Evolutionary conservation across 2,329 filamentous ascomycete genomes (phyloP), one percentile per base, ranked within the genome.

Genomic region (Cercospora sojina): DNA sequence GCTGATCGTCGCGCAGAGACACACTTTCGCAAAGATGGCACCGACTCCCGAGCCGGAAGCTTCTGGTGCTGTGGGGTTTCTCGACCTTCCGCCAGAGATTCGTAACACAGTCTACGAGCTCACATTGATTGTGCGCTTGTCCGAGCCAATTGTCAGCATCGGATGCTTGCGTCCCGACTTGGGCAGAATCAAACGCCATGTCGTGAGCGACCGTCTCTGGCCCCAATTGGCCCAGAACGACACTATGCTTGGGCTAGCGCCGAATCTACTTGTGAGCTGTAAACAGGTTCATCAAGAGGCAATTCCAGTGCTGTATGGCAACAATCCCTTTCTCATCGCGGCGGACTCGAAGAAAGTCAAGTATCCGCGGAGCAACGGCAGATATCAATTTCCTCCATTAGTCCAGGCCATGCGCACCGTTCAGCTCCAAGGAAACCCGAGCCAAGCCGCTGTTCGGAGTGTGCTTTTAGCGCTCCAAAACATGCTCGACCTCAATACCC

Each of bases 41-140:
- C 13, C 47, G 20, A n/a, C 10, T 49, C 5, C 43, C 43, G 6
- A 25, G 43, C 43, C 20, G 13, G 43, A 25, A 49, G 9, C 43
- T 18, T 10, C 18, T 10, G 43, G 18, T 1, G 20, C 43, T 12
- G 20, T 23, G 12, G 25, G 29, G 32, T 60, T 60, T 25, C 35
- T 60, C 35, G 58, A 60, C 3, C 58, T 60, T 9, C 58, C 58
- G 25, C 58, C 58, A 25, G 58, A 60, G 58, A 5, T 60, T n/a
- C 58, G 58, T 38, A 60, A 60, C 18, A 29, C 4, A 18, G 31
- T 60, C 23, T 60, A 60, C 16, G 27, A 59, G 31, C 29, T 60
- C 23, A 12, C 4, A 23, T 27, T 47, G 12, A 12, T 59, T 13
- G 51, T 8, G 12, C 25, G 12, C 20, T 10, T 25, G 13, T 3